phyloP scores from a whole-genome alignment of 768 basidiomycete species.

The Tylopilus felleus region DNA sequence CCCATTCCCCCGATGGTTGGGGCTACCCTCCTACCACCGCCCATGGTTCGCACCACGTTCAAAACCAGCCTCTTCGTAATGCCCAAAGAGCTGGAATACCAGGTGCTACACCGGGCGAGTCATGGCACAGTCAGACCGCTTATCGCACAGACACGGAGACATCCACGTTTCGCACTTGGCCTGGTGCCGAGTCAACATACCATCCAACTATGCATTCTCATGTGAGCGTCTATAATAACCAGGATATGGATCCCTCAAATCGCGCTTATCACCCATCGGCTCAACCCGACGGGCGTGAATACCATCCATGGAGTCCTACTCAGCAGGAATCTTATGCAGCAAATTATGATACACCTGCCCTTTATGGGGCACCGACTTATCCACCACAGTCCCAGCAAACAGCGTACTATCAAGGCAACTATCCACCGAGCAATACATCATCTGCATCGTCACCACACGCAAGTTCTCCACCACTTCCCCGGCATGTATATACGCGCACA shows the following conservation, averaged over 20 bases:
- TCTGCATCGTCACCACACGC: constrained; percentile 31
- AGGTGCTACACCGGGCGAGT: constrained; percentile 12
- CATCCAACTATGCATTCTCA: constrained; percentile 29
- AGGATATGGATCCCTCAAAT: constrained; percentile 42
- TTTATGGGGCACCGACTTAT: constrained; percentile 27
- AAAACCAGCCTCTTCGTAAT: constrained; percentile 48
- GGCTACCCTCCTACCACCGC: constrained; percentile 39
- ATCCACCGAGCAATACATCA: constrained; percentile 24
- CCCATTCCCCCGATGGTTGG: constrained; percentile 53
- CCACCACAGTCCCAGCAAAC: constrained; percentile 29
- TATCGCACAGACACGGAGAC: constrained; percentile 31
- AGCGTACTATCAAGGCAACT: constrained; percentile 29
- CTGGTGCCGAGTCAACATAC: constrained; percentile 37
- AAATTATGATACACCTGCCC: constrained; percentile 21
- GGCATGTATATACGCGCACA: constrained; percentile 78
- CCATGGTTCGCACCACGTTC: constrained; percentile 38
- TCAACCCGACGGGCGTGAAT: constrained; percentile 39
- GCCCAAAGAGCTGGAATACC: constrained; percentile 24
- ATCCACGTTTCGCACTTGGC: constrained; percentile 51
- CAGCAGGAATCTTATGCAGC: constrained; percentile 26
- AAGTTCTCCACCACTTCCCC: constrained; percentile 45
- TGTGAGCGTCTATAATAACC: constrained; percentile 21
- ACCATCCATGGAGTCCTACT: constrained; percentile 29
- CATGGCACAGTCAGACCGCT: constrained; percentile 22
- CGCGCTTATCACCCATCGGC: constrained; percentile 30